Evolutionary conservation across 345 rosid species (phyloP).

Genomic region (Gynandropsis gynandra): DNA sequence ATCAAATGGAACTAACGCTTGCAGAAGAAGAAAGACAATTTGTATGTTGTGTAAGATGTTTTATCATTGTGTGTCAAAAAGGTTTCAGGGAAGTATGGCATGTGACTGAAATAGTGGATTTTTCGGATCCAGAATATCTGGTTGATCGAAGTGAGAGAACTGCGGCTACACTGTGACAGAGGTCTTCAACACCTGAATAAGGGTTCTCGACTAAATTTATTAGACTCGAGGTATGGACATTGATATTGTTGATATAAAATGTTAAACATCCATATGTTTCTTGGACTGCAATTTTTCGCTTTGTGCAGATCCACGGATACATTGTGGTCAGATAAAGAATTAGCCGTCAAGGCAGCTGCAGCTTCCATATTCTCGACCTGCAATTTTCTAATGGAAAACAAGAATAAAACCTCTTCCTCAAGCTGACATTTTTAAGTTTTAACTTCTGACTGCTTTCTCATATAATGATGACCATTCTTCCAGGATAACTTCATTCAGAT

Average conservation of each 20-base stretch:
- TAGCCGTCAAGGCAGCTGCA: slow-evolving; percentile 83
- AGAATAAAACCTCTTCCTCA: slow-evolving; percentile 56
- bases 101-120: slow-evolving; percentile 15
- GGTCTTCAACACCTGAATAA: slow-evolving; percentile 58
- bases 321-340: slow-evolving; percentile 47
- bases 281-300: background rate
- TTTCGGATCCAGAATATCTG: slow-evolving; percentile 57
- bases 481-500: too few relatives aligned
- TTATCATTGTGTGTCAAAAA: background rate
- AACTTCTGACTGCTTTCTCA: too few relatives aligned
- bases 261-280: background rate
- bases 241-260: slow-evolving; percentile 31
- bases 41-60: slow-evolving; percentile 36
- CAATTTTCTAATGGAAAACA: slow-evolving; percentile 53
- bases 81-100: background rate
- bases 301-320: slow-evolving; percentile 40
- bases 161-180: slow-evolving; percentile 65
- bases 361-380: slow-evolving; percentile 90
- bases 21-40: slow-evolving; percentile 81
- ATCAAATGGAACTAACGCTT: slow-evolving; percentile 66
- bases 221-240: slow-evolving; percentile 25
- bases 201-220: slow-evolving; percentile 29
- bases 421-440: slow-evolving; percentile 27
- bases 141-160: slow-evolving; percentile 61
- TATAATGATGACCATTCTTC: too few relatives aligned